A percentile compares a stretch with the other conserved stretches of the same genome.
Evolutionary conservation across 2,329 filamentous ascomycete genomes (phyloP).

Genomic region (Hymenotorrendiella dingleyae): DNA sequence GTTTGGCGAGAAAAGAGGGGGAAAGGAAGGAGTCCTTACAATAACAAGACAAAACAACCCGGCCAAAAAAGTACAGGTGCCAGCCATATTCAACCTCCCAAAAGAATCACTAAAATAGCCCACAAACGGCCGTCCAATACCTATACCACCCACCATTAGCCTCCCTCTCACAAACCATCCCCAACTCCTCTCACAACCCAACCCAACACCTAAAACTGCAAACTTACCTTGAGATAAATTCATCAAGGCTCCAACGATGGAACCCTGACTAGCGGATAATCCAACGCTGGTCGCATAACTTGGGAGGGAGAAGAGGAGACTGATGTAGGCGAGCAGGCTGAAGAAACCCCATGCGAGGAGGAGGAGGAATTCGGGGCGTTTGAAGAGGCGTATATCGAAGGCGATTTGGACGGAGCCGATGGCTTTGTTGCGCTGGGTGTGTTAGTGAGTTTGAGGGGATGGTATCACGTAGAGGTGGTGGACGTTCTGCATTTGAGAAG

Average conservation of each 20-base stretch:
- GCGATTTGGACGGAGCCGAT: conserved; percentile 61
- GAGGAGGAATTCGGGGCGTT: conserved; percentile 55
- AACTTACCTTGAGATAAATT: conserved; percentile 50
- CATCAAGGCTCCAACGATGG: conserved; percentile 65
- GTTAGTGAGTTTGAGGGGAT: too few species aligned
- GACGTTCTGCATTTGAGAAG: too few species aligned
- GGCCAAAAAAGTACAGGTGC: conserved; percentile 55
- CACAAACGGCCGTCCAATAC: conserved; percentile 63
- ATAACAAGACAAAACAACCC: conserved; percentile 62
- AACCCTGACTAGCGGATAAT: conserved; percentile 59
- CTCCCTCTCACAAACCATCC: too few species aligned
- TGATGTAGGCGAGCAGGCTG: conserved; percentile 67
- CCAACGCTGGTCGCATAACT: conserved; percentile 67
- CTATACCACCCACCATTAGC: conserved; percentile 31
- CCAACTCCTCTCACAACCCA: too few species aligned
- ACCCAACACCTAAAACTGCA: too few species aligned
- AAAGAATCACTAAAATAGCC: conserved; percentile 66
- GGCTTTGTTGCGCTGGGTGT: conserved; percentile 59
- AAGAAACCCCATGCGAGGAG: conserved; percentile 64
- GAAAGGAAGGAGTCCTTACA: too few species aligned
- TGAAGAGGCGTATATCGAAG: conserved; percentile 60
- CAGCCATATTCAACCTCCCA: conserved; percentile 69
- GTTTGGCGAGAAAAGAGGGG: background rate
- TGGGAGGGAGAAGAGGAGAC: conserved; percentile 70
- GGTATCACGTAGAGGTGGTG: too few species aligned